These are phyloP conservation scores for Ogataea zsoltii DNA, from an alignment of 805 yeast genomes.

Conservation along the genomic window DNA sequence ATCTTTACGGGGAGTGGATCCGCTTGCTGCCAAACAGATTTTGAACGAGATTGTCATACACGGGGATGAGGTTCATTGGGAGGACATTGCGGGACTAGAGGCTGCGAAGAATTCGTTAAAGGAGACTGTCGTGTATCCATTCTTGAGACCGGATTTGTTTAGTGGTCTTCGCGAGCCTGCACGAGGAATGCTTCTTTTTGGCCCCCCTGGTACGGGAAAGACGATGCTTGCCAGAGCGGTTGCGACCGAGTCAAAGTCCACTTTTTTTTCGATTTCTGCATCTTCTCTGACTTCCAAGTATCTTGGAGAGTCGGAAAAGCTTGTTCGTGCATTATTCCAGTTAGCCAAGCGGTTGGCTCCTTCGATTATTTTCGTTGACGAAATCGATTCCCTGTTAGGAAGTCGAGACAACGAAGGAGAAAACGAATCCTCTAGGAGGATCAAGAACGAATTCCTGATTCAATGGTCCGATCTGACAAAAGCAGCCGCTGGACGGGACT, in stretches of 20 bases:
- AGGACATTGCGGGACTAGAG: conserved; percentile 90
- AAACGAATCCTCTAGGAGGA: conserved; percentile 84
- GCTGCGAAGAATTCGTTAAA: conserved; percentile 85
- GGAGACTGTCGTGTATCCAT: conserved; percentile 96
- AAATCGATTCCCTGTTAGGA: conserved; percentile 87
- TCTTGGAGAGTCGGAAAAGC: conserved; percentile 91
- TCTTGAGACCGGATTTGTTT: conserved; percentile 89
- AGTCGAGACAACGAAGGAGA: conserved; percentile 69
- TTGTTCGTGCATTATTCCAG: conserved; percentile 84
- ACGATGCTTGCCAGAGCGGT: conserved; percentile 97
- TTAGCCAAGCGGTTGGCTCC: conserved; percentile 87
- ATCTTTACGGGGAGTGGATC: conserved; percentile 73
- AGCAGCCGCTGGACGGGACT: conserved; percentile 77
- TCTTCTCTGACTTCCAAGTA: conserved; percentile 85
- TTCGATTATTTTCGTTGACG: conserved; percentile 92
- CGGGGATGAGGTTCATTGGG: conserved; percentile 94
- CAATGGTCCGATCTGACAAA: conserved; percentile 93
- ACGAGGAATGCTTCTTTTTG: conserved; percentile 92
- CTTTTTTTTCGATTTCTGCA: conserved; percentile 89
- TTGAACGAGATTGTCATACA: conserved; percentile 83
- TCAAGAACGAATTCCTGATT: conserved; percentile 88
- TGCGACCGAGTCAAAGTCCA: conserved; percentile 91
- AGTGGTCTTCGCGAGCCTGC: conserved; percentile 92
- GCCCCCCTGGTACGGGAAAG: conserved; percentile 99
- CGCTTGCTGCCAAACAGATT: conserved; percentile 75